Evolutionary conservation across 768 basidiomycete genomes (phyloP).

Genomic region (Filobasidium wieringae): DNA sequence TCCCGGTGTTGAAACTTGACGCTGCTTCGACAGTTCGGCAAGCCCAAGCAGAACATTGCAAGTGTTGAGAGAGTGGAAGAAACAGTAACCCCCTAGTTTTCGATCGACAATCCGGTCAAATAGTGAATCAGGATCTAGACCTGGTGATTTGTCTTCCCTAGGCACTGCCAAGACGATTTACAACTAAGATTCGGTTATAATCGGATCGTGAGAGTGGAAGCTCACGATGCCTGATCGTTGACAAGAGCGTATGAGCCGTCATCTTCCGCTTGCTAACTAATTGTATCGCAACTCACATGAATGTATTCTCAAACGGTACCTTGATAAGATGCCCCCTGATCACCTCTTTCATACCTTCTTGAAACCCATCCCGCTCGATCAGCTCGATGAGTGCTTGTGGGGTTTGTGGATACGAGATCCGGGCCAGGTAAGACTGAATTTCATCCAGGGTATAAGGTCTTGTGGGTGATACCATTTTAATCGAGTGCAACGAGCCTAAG

Average conservation of each 20-base stretch:
- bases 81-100: conserved; percentile 7
- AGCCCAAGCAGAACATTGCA: conserved; percentile 3
- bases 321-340: not conserved
- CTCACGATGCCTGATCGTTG: not conserved
- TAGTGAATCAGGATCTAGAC: not conserved
- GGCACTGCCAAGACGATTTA: not conserved
- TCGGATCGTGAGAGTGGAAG: not conserved
- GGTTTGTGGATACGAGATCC: conserved; percentile 1
- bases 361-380: not conserved
- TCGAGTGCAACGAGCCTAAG: not conserved
- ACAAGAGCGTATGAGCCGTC: not conserved
- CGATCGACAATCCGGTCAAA: not conserved
- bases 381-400: not conserved
- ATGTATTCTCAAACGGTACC: conserved; percentile 11
- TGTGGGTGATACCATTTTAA: not conserved
- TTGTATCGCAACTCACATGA: not conserved
- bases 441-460: conserved; percentile 6
- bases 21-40: not conserved
- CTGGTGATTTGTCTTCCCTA: not conserved
- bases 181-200: not conserved
- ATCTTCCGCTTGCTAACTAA: not conserved
- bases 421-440: conserved; percentile 4
- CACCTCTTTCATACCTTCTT: not conserved
- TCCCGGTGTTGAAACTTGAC: not conserved
- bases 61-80: conserved; percentile 4